phyloP scores from a whole-genome alignment of 148 eudicot genomes.

The Vaccinium myrtillus region DNA sequence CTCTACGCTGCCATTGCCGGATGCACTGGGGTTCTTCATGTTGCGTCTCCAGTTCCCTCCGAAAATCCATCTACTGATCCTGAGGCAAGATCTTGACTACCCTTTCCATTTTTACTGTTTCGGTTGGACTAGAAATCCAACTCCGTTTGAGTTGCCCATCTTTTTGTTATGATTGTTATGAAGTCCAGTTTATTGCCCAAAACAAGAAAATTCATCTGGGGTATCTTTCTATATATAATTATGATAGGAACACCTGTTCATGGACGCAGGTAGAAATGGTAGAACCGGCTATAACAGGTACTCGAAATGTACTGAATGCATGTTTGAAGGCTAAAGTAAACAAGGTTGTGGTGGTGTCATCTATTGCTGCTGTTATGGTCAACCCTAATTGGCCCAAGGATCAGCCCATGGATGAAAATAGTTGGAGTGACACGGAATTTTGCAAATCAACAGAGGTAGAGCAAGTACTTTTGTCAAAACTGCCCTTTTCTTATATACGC shows the following conservation, averaged over 20 bases:
- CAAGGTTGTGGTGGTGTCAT: constrained; percentile 45
- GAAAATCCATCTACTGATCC: not conserved
- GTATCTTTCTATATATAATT: not conserved
- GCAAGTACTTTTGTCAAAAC: not conserved
- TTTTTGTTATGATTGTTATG: not conserved
- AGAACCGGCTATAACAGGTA: constrained; percentile 51
- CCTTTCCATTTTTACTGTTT: not conserved
- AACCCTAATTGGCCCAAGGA: constrained; percentile 54
- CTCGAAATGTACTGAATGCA: constrained; percentile 44
- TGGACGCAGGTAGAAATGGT: constrained; percentile 32
- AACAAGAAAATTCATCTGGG: not conserved
- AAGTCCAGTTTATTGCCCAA: not conserved
- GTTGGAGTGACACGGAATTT: constrained; percentile 52
- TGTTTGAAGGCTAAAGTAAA: constrained; percentile 46
- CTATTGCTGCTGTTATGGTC: constrained; percentile 37
- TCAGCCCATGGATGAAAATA: constrained; percentile 48
- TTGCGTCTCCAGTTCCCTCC: constrained; percentile 8
- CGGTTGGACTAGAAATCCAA: not conserved
- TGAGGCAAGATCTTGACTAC: not conserved
- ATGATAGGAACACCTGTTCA: not conserved
- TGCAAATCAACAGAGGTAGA: constrained; percentile 40
- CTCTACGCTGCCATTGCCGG: constrained; percentile 10
- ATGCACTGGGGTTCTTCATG: constrained; percentile 7
- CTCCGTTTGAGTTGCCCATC: not conserved
- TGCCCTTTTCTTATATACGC: not conserved